Conservation (phyloP, 805 yeast species). For the Starmera pachycereana region DNA sequence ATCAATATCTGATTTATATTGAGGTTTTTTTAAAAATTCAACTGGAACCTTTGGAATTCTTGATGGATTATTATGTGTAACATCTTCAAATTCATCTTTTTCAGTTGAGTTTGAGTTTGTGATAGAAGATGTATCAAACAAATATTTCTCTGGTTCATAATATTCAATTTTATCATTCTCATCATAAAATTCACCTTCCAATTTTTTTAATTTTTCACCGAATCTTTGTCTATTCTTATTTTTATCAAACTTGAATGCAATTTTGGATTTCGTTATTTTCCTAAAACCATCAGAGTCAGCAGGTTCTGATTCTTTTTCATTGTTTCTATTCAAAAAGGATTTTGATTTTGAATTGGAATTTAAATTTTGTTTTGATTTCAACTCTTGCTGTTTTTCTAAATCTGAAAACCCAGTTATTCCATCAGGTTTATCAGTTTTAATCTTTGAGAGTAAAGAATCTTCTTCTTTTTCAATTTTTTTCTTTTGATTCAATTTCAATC, state of each 20-base stretch:
- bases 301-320: no score
- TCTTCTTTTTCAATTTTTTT: no score
- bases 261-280: background rate
- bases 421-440: no score
- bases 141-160: conserved; percentile 1
- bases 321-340: no score
- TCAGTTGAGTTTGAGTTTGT: background rate
- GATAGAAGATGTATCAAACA: background rate
- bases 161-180: background rate
- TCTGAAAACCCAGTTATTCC: no score
- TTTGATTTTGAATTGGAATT: no score
- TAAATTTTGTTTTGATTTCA: no score
- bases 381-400: no score
- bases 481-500: no score
- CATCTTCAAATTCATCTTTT: background rate
- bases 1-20: background rate
- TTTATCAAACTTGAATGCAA: background rate
- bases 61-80: background rate
- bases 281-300: background rate
- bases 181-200: background rate
- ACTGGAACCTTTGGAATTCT: background rate
- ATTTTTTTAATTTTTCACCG: background rate
- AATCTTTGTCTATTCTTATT: background rate
- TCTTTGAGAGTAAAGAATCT: no score
- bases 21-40: background rate